Base-by-base conservation (phyloP, 495 filamentous ascomycete species). In the Sporormia fimetaria region DNA sequence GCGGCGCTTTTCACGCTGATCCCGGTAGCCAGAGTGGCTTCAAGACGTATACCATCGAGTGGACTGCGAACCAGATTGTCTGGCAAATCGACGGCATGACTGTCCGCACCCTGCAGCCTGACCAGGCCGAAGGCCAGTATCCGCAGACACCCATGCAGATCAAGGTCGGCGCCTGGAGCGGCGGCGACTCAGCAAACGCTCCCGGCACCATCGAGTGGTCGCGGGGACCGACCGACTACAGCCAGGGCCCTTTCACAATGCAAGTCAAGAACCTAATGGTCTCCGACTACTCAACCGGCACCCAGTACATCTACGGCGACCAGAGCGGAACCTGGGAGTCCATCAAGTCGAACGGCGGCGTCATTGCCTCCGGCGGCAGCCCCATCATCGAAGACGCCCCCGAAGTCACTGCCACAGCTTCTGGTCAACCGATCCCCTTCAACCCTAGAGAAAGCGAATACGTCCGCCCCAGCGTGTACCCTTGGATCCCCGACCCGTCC, bases 91-190 rank as follows among this genome's bases (percentile, higher is more conserved):
- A 86, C 49, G 78, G 76, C 26, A 63, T 60, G 1, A 63, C 78
- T 14, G 70, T 88, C 31, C 75, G 90, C 31, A 80, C 78, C 1
- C 63, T 94, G 18, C 58, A 53, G 23, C 76, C 82, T 21, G 61
- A 59, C 36, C 53, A 63, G 43, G 74, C 78, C 14, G 73, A 76
- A 37, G 71, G 65, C 16, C 81, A 82, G 56, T 98, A 82, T 61
- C 90, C 90, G 2, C 88, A 95, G 61, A 88, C 85, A 1, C 88
- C 88, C 3, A 86, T 87, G 78, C 74, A 80, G 44, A 60, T 94
- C 51, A 84, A 84, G 56, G 68, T 94, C 37, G 90, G 90, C 41
- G 67, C 78, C 38, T 95, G 90, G 90, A 72, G 77, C 35, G 88
- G 81, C 51, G 88, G 88, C 57, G 87, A 92, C 55, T 59, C 77